Base-by-base conservation (phyloP, 1,284 basidiomycete species). In the Trichosporon sp. region DNA sequence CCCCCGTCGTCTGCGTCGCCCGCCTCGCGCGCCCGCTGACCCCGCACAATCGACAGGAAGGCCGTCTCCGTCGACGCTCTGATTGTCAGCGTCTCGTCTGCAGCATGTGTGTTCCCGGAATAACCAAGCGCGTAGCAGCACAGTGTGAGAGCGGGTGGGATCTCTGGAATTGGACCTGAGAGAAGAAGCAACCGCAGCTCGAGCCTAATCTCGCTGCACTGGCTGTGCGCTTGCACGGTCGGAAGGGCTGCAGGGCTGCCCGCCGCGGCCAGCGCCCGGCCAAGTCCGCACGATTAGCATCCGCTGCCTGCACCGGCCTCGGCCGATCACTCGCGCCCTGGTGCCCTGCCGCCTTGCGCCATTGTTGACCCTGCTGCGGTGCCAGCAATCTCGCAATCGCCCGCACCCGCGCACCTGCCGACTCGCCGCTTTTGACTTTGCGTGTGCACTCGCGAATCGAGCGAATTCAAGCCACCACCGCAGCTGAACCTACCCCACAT, bases 21-120 rank as follows among this genome's bases (percentile, higher is more conserved):
- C 21, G 25, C 27, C 53, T 56, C 51, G 31, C 25, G 27, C 2
- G 27, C 62, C 47, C 51, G 13, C 35, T 34, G 23, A 76, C 73
- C 65, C 78, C 77, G 66, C 42, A 79, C 78, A 71, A 79, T 77
- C 47, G 75, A 68, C 65, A 79, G 68, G 72, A 79, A 79, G 6
- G 76, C 78, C 11, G 76, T 75, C 66, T 79, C 78, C 7, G 76
- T 79, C 62, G 77, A 78, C 18, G 75, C 74, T 68, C 77, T 78
- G 58, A 2, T 9, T 11, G 42, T 25, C 21, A 32, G 51, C 47
- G 62, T 62, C 44, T 15, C n/a, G 27, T 29, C 38, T 29, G 44
- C 32, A 38, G 35, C 35, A 13, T 12, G 6, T 38, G 35, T 38
- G 35, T 38, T 38, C 13, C n/a, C n/a, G n/a, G n/a, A n/a, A n/a